Evolutionary conservation across 2,329 filamentous ascomycete genomes (phyloP), one percentile per base, ranked within the genome.

Genomic region (Nothophoma quercina): DNA sequence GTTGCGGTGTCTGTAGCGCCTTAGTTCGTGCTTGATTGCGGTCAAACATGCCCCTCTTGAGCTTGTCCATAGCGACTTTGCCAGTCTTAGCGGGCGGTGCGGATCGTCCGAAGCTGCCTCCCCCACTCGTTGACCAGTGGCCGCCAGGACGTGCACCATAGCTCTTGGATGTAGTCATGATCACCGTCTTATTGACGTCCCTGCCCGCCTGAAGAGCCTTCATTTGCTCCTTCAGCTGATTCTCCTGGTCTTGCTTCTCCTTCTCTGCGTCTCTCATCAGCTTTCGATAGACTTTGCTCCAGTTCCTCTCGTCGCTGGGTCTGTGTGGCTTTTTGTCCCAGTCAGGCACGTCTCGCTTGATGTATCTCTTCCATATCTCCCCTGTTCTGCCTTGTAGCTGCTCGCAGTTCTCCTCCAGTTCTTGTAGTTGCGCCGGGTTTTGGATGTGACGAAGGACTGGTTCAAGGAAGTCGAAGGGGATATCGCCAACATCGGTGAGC

Each of bases 341-440:
- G 49, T 84, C 77, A 2, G 86, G 86, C 56, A 96, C 90, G 65
- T 96, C 87, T 39, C 86, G 85, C 43, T 85, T 83, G 72, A 98
- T 95, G 66, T 97, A 84, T 22, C 84, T 83, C 33, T 85, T 76
- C 93, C 93, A 97, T 56, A 93, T 78, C 63, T 92, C 88, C 16
- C 78, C 82, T 30, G 87, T 87, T 49, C 89, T 80, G 29, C 85
- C 85, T 55, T 84, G 80, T 43, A 97, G 82, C 59, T 96, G 90
- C 0, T 91, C 90, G 5, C 88, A 93, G 67, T 87, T 86, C 42
- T 82, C 56, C 75, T 97, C 93, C 52, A 97, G 82, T 50, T 81
- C 73, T 60, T 78, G 75, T 25, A 98, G 85, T 71, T 96, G 92
- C 35, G 83, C 77, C 1, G 92, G 87, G 58, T 83, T 88, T 46